phyloP scores from a whole-genome alignment of 805 yeast genomes.

The Pichia rugopelliculosa region DNA sequence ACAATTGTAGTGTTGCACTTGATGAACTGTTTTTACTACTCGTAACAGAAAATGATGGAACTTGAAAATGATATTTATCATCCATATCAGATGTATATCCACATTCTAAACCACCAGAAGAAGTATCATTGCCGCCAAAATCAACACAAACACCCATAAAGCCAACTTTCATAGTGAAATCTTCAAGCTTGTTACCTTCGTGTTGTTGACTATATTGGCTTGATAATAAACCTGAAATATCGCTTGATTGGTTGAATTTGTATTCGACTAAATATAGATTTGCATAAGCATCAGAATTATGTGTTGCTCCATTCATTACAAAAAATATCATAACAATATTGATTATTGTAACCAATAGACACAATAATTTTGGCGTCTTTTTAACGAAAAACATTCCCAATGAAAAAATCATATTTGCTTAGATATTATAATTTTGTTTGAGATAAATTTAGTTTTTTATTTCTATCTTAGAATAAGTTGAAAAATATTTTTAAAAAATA shows the following conservation, averaged over 20 bases:
- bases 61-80: conserved; percentile 1
- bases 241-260: conserved; percentile 8
- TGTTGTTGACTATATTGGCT: conserved; percentile 10
- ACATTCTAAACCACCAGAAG: conserved; percentile 5
- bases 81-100: conserved; percentile 12
- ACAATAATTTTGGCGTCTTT: conserved; percentile 9
- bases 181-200: conserved; percentile 7
- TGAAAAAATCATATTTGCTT: conserved; percentile 1
- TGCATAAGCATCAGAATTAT: conserved; percentile 9
- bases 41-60: conserved; percentile 13
- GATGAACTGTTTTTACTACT: conserved; percentile 3
- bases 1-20: conserved; percentile 8
- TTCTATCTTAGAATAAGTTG: too few species aligned
- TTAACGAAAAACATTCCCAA: conserved; percentile 6
- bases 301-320: conserved; percentile 14
- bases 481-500: too few species aligned
- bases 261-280: conserved; percentile 10
- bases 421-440: too few species aligned
- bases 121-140: conserved; percentile 6
- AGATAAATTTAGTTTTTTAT: background rate
- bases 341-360: conserved; percentile 7
- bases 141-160: conserved; percentile 12
- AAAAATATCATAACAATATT: conserved; percentile 12
- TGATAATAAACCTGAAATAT: conserved; percentile 8
- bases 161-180: conserved; percentile 12